Evolutionary conservation across 345 rosid genomes (phyloP).

Genomic region (Reutealis trisperma): DNA sequence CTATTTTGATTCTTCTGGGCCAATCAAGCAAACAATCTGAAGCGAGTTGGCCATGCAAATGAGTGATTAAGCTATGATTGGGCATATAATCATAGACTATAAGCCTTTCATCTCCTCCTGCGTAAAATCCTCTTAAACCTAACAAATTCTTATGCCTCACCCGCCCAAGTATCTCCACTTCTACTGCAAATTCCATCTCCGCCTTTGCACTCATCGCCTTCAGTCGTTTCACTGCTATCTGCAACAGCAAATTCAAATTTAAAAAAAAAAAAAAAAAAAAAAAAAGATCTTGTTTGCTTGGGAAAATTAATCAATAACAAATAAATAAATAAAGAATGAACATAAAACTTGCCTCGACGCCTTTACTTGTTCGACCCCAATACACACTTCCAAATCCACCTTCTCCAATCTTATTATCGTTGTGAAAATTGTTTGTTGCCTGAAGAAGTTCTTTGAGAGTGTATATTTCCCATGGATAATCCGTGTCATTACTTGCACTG

Average conservation of each 20-base stretch:
- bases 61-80: conserved; percentile 61
- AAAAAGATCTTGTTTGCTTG: not conserved
- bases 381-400: conserved; percentile 74
- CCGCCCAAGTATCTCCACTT: conserved; percentile 75
- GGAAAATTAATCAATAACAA: not conserved
- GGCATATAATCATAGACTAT: conserved; percentile 78
- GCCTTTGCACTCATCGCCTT: conserved; percentile 67
- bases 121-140: conserved; percentile 67
- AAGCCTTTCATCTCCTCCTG: conserved; percentile 63
- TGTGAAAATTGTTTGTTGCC: conserved; percentile 63
- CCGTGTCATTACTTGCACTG: conserved; percentile 29
- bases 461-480: conserved; percentile 61
- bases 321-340: not conserved
- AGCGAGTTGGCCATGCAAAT: conserved; percentile 67
- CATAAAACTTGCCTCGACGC: conserved; percentile 48
- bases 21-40: conserved; percentile 59
- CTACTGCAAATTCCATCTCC: conserved; percentile 73
- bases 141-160: conserved; percentile 64
- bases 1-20: conserved; percentile 50
- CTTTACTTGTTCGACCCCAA: conserved; percentile 68
- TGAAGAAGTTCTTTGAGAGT: conserved; percentile 56
- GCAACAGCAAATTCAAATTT: not conserved
- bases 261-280: not conserved
- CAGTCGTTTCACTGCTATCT: conserved; percentile 71
- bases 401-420: conserved; percentile 71